Base-by-base conservation (phyloP, 2,329 filamentous ascomycete genomes). In the Domatiomyces globalis region DNA sequence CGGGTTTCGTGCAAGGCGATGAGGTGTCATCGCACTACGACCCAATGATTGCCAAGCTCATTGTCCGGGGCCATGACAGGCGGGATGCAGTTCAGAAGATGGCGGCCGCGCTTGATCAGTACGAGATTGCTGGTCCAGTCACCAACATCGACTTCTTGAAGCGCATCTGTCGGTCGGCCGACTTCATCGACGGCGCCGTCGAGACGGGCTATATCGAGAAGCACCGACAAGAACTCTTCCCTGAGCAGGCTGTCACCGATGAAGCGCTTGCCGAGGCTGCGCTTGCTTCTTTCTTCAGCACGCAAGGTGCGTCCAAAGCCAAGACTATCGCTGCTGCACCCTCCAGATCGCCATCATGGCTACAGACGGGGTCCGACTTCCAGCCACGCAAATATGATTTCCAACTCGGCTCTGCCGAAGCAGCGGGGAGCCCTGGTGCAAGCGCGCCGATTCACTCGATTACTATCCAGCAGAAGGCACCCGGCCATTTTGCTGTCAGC, bases 71-170 rank as follows among this genome's bases (percentile, higher is more conserved):
- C 0, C 77, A 80, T 15, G 84, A 84, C 51, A 78, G 92, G 54
- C 78, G 84, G 64, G 83, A 85, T 22, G 87, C 89, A 2, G 83
- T 98, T 48, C 81, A 85, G 53, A 94, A 87, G 66, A 75, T 98
- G 53, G 80, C 81, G 39, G 73, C 82, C 3, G 89, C 92, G 0
- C 72, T 98, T 9, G 83, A 87, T 58, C 78, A 87, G 46, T 98
- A 96, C 64, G 87, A 98, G 68, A 82, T 98, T 9, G 92, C 90
- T 2, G 92, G 92, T 0, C 79, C 94, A 6, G 84, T 86, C 63
- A 98, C 92, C 5, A 98, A 98, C 65, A 89, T 98, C 55, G 92
- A 96, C 66, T 98, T 98, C 63, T 71, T 98, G 53, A 96, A 96
- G 72, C 78, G 82, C 7, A 76, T 95, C 51, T 95, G 88, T 65